Base-by-base conservation (phyloP, 2,329 filamentous ascomycete genomes). In the Ophiostoma piceae region DNA sequence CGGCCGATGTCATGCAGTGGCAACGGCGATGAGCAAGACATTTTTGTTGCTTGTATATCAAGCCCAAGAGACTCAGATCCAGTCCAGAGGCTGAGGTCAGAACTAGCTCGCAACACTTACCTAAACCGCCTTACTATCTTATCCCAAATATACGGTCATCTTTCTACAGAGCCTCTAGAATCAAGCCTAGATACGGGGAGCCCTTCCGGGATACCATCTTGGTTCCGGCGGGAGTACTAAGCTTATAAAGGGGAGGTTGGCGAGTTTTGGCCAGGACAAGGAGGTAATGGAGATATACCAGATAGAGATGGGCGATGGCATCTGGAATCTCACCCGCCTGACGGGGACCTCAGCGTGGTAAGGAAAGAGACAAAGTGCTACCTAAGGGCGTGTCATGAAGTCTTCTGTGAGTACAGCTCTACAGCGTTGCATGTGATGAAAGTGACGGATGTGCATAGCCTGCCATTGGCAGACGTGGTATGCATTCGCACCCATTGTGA, bases 171-270 rank as follows among this genome's bases (percentile, higher is more conserved):
- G 11, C n/a, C 51, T 26, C 35, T 39, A 41, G n/a, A 39, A 65
- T 39, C 35, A 65, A 41, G 62, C 35, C 19, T 41, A 22, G n/a
- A 22, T 39, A 64, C 29, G 32, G 60, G 19, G 35, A 5, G n/a
- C 19, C 35, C 62, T 65, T 9, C 62, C 62, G 62, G 9, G 12
- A n/a, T 35, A 12, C 8, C 19, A 65, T 65, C 62, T 65, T 39
- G 62, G 62, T 65, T 39, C 35, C n/a, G n/a, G 19, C 62, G 62
- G 62, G 62, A 65, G 62, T 41, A 39, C 62, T 41, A 65, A 39
- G 16, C 60, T 39, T 16, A 39, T 39, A 37, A n/a, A 32, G 32
- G 60, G 32, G 57, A 16, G 14, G 35, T 7, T 39, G 35, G 35
- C 3, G 3, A 26, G 9, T 5, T n/a, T 39, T 12, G 35, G 35